Conservation (phyloP, 768 basidiomycete genomes). For the Lepiota subincarnata region DNA sequence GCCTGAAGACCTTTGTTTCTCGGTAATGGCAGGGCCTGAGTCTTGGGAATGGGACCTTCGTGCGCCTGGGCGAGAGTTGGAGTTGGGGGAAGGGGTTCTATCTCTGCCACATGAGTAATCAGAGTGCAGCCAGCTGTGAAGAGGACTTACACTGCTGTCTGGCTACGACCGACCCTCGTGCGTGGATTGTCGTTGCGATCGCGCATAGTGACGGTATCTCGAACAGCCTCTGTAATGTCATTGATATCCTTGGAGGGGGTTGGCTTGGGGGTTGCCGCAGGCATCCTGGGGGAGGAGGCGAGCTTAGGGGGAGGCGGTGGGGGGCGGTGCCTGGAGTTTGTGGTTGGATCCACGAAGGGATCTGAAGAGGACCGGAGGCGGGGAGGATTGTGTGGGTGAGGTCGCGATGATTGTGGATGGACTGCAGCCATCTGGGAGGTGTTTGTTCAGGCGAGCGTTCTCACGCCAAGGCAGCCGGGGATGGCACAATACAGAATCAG, state of each 20-base stretch:
- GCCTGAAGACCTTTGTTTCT: constrained; percentile 33
- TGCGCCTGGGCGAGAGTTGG: constrained; percentile 27
- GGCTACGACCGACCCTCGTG: constrained; percentile 53
- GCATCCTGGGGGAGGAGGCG: neutral
- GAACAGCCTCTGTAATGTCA: constrained; percentile 59
- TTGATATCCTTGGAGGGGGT: constrained; percentile 14
- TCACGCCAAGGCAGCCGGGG: constrained; percentile 26
- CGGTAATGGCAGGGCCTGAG: constrained; percentile 27
- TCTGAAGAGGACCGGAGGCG: constrained; percentile 48
- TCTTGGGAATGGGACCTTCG: constrained; percentile 48
- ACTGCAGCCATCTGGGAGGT: constrained; percentile 30
- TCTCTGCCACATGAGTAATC: constrained; percentile 17
- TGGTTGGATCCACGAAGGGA: constrained; percentile 44
- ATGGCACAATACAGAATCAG: neutral
- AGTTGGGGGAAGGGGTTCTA: constrained; percentile 17
- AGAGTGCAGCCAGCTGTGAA: constrained; percentile 7
- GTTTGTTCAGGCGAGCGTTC: constrained; percentile 18
- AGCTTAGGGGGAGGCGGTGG: constrained; percentile 36
- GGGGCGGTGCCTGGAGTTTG: constrained; percentile 19
- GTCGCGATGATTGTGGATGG: constrained; percentile 19
- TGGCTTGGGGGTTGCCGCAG: constrained; percentile 8
- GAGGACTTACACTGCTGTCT: constrained; percentile 46
- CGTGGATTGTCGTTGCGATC: constrained; percentile 34
- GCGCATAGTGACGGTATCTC: constrained; percentile 63
- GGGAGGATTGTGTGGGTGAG: constrained; percentile 23